Conservation (phyloP, 2,329 filamentous ascomycete species). For the Ambrosiella xylebori region DNA sequence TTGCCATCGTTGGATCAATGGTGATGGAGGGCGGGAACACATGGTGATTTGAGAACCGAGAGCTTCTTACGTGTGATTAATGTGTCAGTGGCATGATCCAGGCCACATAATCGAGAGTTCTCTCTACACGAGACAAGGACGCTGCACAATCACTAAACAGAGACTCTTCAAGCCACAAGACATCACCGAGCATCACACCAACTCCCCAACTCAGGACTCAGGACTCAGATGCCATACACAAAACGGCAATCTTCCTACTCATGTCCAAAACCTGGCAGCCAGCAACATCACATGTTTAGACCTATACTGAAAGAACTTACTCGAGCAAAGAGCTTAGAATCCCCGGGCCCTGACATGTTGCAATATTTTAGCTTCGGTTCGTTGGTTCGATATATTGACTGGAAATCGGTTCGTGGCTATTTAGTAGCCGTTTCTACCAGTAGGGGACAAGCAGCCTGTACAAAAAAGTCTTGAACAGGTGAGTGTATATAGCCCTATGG, state of each 20-base stretch:
- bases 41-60: neutral
- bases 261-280: neutral
- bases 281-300: neutral
- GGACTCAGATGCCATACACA: neutral
- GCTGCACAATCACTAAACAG: neutral
- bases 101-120: neutral
- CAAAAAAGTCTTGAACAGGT: too few relatives aligned
- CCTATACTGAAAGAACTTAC: conserved; percentile 34
- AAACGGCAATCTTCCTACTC: neutral
- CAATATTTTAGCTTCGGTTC: neutral
- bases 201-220: neutral
- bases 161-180: neutral
- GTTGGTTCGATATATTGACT: neutral
- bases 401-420: neutral
- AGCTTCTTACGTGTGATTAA: neutral
- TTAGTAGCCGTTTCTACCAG: neutral
- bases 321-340: conserved; percentile 98
- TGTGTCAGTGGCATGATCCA: neutral
- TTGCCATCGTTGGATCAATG: neutral
- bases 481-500: too few relatives aligned
- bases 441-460: too few relatives aligned
- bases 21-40: neutral
- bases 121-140: neutral
- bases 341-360: conserved; percentile 36
- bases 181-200: neutral